Conservation (phyloP, 164 flowering plant genomes). For the Litsea cubeba region DNA sequence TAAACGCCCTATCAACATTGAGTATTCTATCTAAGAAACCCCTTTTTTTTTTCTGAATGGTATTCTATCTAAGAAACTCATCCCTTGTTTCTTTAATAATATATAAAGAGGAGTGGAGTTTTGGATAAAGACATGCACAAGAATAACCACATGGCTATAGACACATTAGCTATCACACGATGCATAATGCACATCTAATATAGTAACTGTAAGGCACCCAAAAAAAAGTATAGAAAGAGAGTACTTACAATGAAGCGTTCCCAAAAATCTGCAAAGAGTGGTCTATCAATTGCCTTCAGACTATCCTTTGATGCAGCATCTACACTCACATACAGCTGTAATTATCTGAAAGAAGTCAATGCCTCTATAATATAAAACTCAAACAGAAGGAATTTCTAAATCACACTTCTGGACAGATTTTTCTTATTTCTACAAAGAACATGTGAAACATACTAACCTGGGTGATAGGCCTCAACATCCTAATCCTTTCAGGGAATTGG, state of each 20-base stretch:
- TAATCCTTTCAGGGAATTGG: conserved; percentile 92
- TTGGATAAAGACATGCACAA: not conserved
- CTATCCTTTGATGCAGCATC: conserved; percentile 99
- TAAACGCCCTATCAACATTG: too few species aligned
- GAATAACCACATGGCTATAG: not conserved
- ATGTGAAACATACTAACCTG: conserved; percentile 47
- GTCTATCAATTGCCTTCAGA: conserved; percentile 96
- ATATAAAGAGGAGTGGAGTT: not conserved
- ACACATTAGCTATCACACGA: not conserved
- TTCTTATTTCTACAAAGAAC: not conserved
- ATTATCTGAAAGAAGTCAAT: conserved; percentile 9
- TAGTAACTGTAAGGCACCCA: not conserved
- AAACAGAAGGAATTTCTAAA: not conserved
- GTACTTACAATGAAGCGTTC: conserved; percentile 82
- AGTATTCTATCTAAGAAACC: too few species aligned
- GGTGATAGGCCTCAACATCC: conserved; percentile 66
- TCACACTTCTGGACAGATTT: not conserved
- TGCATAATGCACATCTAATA: not conserved
- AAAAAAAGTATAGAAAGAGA: not conserved
- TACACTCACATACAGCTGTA: conserved; percentile 95
- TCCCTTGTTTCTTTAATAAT: not conserved
- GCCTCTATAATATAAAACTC: not conserved
- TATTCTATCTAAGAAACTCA: too few species aligned
- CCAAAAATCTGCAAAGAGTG: conserved; percentile 98
- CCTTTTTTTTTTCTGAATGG: too few species aligned